A percentile compares a stretch with the other conserved stretches of the same genome.
Conservation (phyloP, 768 basidiomycete genomes). For the Cystobasidium onofrii region DNA sequence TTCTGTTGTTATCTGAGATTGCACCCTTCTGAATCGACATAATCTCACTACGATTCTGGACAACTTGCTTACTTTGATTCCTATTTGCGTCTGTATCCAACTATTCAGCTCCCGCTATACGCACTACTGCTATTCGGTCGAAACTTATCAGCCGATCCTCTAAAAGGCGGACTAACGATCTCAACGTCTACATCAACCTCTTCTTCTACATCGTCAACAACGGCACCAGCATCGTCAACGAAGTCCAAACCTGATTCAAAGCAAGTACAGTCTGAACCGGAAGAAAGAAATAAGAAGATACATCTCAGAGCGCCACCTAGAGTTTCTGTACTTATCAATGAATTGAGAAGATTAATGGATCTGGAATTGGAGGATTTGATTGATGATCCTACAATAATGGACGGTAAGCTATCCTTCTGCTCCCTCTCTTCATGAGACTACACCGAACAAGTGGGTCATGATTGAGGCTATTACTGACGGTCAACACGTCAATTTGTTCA, state of each 20-base stretch:
- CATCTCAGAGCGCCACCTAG: slow-evolving; percentile 22
- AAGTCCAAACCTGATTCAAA: no score
- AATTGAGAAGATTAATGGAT: slow-evolving; percentile 21
- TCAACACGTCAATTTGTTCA: no score
- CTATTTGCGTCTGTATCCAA: background rate
- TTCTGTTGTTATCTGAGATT: no score
- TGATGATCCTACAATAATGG: background rate
- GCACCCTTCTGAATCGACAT: no score
- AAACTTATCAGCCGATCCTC: background rate
- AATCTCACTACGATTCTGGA: no score
- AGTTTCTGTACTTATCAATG: slow-evolving; percentile 16
- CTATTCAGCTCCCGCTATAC: slow-evolving; percentile 19
- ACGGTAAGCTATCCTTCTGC: background rate
- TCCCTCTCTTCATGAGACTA: no score
- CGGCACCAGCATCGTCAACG: no score
- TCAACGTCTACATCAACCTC: background rate
- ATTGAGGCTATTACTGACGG: no score
- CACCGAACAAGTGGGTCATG: no score
- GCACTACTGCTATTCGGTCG: slow-evolving; percentile 27
- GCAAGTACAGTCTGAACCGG: background rate
- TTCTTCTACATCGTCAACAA: background rate
- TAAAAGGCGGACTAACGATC: slow-evolving; percentile 6
- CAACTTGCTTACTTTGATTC: no score
- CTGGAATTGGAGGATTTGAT: slow-evolving; percentile 9
- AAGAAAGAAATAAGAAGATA: background rate